Base-by-base conservation (phyloP, 2,329 filamentous ascomycete genomes). In the Sporothrix pallida region DNA sequence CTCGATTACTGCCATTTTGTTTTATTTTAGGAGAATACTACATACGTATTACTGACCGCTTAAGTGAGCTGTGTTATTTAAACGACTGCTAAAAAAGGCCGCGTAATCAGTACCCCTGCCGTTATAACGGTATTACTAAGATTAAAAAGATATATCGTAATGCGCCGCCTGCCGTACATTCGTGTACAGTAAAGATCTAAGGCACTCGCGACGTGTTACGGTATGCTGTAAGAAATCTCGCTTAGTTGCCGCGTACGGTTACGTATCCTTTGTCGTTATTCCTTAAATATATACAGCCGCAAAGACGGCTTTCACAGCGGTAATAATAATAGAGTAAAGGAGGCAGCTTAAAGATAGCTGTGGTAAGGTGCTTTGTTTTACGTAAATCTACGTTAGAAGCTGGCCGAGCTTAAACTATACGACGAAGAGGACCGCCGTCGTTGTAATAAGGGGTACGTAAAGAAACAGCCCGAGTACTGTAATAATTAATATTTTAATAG, bases 21-120 rank as follows among this genome's bases (percentile, higher is more conserved):
- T 54, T 54, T 54, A 54, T 54, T 54, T 54, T 54, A 54, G 7
- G 17, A 54, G 17, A 54, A 54, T 54, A n/a, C 17, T 54, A 54
- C 7, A 54, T 54, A 54, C 50, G 50, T 52, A 52, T 52, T n/a
- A 7, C 50, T 52, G 50, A 52, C 50, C 50, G 50, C 50, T 13
- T 7, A 52, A 52, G 50, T 2, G 50, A 52, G 50, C 50, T 52
- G 17, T n/a, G 50, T 15, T 8, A 8, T 20, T 8, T 8, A 54
- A 54, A n/a, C 50, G 50, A 54, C 17, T 54, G 5, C 17, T 13
- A 5, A 54, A 54, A 54, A n/a, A 54, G 17, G 17, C 50, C 50
- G 17, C 50, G 50, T 54, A 20, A 54, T 54, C 6, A 54, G 7
- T n/a, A 13, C 50, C 50, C 7, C 17, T 54, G 17, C 50, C 50